Evolutionary conservation across 345 rosid genomes (phyloP).

Genomic region (Salix koriyanagi): DNA sequence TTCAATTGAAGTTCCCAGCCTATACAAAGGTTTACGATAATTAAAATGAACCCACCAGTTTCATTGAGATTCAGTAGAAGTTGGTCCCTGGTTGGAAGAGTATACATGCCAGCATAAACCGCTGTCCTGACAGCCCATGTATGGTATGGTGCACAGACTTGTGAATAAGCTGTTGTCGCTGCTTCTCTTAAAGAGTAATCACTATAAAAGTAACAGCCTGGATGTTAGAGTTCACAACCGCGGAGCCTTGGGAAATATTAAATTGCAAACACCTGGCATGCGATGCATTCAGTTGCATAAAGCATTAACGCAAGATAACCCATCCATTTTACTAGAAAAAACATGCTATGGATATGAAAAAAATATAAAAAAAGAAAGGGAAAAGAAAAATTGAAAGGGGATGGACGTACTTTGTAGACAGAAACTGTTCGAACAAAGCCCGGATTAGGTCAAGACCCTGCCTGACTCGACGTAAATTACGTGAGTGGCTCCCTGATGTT

Average conservation of each 20-base stretch:
- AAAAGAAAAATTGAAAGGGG: background rate
- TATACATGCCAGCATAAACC: conserved; percentile 89
- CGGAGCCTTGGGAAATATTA: background rate
- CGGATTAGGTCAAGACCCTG: conserved; percentile 91
- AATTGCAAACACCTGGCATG: too few relatives aligned
- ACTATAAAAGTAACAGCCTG: conserved; percentile 13
- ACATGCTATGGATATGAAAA: background rate
- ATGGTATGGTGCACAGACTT: conserved; percentile 87
- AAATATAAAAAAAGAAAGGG: background rate
- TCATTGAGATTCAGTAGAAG: conserved; percentile 72
- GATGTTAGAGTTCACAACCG: background rate
- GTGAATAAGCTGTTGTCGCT: conserved; percentile 74
- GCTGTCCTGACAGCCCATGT: conserved; percentile 86
- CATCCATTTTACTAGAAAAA: background rate
- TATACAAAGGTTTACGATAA: too few relatives aligned
- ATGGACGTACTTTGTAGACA: conserved; percentile 44
- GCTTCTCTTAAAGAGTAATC: conserved; percentile 72
- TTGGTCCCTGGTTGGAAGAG: conserved; percentile 77
- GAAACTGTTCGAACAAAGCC: conserved; percentile 66
- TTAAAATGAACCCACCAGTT: conserved; percentile 44
- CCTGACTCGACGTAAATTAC: conserved; percentile 79
- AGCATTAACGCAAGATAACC: too few relatives aligned
- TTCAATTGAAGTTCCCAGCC: background rate
- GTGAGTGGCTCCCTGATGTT: conserved; percentile 69
- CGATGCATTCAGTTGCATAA: background rate